phyloP scores from a whole-genome alignment of 2,329 filamentous ascomycete genomes.

The Trichophyton verrucosum region DNA sequence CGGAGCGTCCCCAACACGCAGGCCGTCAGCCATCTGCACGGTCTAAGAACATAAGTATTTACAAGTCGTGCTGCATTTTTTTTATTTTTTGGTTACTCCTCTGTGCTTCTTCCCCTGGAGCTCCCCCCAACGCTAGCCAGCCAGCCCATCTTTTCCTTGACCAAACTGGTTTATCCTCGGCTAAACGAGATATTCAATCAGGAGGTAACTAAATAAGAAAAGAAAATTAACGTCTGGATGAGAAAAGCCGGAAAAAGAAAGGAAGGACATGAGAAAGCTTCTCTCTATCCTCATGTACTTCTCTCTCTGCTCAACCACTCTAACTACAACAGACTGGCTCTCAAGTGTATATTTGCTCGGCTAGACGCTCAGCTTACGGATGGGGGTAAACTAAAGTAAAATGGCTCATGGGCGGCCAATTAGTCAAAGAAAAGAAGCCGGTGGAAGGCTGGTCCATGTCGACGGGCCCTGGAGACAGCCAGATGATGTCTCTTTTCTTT shows the following conservation, averaged over 20 bases:
- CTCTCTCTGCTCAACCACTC: neutral
- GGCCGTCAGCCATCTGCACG: neutral
- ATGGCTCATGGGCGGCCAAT: neutral
- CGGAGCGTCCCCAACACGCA: neutral
- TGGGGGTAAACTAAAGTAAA: neutral
- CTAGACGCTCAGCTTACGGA: no score
- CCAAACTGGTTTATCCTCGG: slow-evolving; percentile 4
- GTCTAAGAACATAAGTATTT: no score
- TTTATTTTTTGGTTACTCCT: no score
- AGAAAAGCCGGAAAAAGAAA: slow-evolving; percentile 1
- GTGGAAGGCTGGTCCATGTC: neutral
- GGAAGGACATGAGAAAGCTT: neutral
- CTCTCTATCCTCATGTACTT: neutral
- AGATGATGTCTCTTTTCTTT: slow-evolving; percentile 1
- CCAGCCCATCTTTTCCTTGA: neutral
- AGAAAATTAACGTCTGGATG: neutral
- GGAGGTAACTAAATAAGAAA: neutral
- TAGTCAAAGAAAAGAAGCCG: neutral
- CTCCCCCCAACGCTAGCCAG: neutral
- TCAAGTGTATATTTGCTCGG: no score
- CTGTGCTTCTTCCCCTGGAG: no score
- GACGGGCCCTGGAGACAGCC: neutral
- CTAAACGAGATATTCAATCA: neutral
- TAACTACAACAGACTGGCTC: neutral
- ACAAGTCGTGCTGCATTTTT: no score